phyloP scores from a whole-genome alignment of 2,329 filamentous ascomycete species.

The Chalara sp. region DNA sequence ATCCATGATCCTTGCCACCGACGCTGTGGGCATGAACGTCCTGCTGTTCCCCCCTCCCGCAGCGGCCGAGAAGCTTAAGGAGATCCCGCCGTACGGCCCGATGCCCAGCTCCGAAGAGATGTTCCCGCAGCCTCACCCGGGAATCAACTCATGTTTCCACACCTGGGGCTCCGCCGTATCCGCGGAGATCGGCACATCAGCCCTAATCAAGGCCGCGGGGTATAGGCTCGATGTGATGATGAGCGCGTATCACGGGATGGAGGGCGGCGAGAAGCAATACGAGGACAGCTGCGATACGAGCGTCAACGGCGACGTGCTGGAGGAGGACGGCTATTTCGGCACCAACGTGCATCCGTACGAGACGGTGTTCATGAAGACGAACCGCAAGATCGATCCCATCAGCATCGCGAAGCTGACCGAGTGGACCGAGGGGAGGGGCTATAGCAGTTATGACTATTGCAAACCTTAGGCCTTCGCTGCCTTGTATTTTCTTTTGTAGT shows the following conservation, averaged over 20 bases:
- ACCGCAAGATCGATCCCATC: slow-evolving; percentile 16
- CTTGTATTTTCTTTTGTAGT: neutral
- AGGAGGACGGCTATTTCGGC: slow-evolving; percentile 18
- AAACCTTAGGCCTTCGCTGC: neutral
- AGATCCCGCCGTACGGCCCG: neutral
- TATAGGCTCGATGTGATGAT: slow-evolving; percentile 23
- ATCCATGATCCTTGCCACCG: slow-evolving; percentile 26
- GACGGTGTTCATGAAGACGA: slow-evolving; percentile 23
- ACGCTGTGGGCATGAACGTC: slow-evolving; percentile 16
- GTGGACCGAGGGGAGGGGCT: slow-evolving; percentile 8
- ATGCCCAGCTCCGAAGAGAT: neutral
- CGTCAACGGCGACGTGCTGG: slow-evolving; percentile 17
- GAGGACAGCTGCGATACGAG: slow-evolving; percentile 2
- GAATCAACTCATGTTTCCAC: slow-evolving; percentile 22
- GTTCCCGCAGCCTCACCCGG: slow-evolving; percentile 5
- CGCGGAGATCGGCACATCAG: slow-evolving; percentile 17
- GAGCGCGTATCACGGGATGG: slow-evolving; percentile 17
- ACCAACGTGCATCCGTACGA: slow-evolving; percentile 22
- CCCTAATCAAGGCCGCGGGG: slow-evolving; percentile 16
- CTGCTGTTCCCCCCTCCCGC: slow-evolving; percentile 17
- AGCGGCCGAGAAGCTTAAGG: slow-evolving; percentile 6
- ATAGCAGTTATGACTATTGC: slow-evolving; percentile 23
- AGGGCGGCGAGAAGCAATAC: slow-evolving; percentile 1
- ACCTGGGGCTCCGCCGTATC: slow-evolving; percentile 15
- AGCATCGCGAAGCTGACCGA: slow-evolving; percentile 13